Conservation (phyloP, 345 rosid genomes). For the Acer yangbiense region DNA sequence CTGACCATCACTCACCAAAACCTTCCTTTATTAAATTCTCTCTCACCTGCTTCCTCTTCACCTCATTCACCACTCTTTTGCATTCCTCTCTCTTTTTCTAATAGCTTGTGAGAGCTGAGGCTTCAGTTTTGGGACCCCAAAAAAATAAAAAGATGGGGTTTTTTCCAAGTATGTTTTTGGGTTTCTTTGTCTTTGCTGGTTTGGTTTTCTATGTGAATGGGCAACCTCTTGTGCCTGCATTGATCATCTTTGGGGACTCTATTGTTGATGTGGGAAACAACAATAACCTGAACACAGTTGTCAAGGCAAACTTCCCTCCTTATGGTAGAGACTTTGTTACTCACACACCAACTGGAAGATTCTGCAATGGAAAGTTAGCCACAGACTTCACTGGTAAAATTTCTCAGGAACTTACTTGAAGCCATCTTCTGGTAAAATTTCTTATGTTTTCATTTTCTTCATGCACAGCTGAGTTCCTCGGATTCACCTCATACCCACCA, state of each 20-base stretch:
- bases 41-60: no score
- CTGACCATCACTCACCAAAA: no score
- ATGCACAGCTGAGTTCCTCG: constrained; percentile 76
- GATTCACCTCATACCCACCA: constrained; percentile 77
- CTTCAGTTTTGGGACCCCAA: no score
- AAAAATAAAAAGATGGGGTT: constrained; percentile 22
- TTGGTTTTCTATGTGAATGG: constrained; percentile 33
- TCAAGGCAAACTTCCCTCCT: constrained; percentile 87
- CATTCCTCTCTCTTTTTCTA: no score
- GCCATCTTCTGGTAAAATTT: not conserved
- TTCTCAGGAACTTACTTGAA: not conserved
- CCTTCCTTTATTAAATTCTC: no score
- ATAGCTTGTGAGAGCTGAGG: no score
- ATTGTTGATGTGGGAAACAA: constrained; percentile 91
- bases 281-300: constrained; percentile 59
- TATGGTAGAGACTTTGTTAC: constrained; percentile 83
- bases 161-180: constrained; percentile 23
- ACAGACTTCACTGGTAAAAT: constrained; percentile 70
- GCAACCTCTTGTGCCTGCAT: constrained; percentile 74
- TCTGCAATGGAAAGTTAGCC: constrained; percentile 88
- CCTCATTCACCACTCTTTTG: no score
- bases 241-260: constrained; percentile 88
- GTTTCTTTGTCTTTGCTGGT: constrained; percentile 29
- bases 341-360: constrained; percentile 83
- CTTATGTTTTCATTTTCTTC: constrained; percentile 16